Base-by-base conservation (phyloP, 441 rosid species). In the Daphne laureola region DNA sequence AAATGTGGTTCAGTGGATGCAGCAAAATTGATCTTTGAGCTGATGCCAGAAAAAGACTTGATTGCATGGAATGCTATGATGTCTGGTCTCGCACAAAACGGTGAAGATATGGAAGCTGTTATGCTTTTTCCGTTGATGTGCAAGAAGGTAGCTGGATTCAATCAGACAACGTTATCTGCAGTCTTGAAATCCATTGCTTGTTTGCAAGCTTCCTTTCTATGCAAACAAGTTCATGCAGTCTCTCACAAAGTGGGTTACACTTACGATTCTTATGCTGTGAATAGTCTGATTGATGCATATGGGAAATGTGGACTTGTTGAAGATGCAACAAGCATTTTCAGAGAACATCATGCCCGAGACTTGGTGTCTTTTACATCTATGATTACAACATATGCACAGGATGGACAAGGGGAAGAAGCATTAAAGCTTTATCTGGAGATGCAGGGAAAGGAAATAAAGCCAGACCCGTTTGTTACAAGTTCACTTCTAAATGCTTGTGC, bases 351-450 rank as follows among this genome's bases (percentile, higher is more conserved):
- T 2, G 35, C 15, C 40, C 51, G 44, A 51, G 87, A 82, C 69
- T 59, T 78, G 68, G 74, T 82, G 65, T 74, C 78, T 59, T 69
- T 72, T 64, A 82, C 86, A 3, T 82, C 89, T 43, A 69, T 80
- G 84, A 75, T 82, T 63, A 67, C 83, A 5, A 73, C 78, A 56
- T 80, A 71, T 75, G 68, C 81, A 23, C 89, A 82, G 64, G 62
- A 55, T 51, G 83, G 85, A 49, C 77, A 75, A 57, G 87, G 93
- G 3, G 93, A 85, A 71, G 87, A 85, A 73, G 84, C 87, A 41
- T 48, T 85, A 42, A 80, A 60, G 72, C 78, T 85, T 17, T 78
- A 78, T 69, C 57, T 68, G 59, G 72, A 78, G 61, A 70, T 75
- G 79, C 81, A 54, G 59, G 61, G 61, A 41, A 68, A 61, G 54